phyloP scores from a whole-genome alignment of 148 eudicot genomes.

The Salicornia ramosissima region DNA sequence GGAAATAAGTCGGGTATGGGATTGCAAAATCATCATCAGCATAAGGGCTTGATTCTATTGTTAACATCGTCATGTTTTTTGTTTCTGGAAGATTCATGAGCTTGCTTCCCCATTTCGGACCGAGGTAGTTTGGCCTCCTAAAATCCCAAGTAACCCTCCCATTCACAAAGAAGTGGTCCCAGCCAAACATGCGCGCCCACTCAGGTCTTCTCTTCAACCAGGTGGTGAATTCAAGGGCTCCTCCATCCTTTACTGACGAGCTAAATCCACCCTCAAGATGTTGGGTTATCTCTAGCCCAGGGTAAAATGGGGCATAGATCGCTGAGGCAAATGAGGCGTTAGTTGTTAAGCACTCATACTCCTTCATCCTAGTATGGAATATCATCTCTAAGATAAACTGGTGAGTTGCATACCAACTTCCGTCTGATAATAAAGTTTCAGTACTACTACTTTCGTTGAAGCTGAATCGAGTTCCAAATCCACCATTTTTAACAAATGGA shows the following conservation, averaged over 20 bases:
- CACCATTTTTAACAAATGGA: conserved; percentile 14
- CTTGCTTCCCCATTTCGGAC: conserved; percentile 33
- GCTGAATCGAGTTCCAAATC: conserved; percentile 27
- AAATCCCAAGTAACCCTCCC: conserved; percentile 45
- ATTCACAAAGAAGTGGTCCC: conserved; percentile 35
- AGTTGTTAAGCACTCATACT: conserved; percentile 35
- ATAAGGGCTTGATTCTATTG: conserved; percentile 29
- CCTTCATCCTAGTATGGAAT: conserved; percentile 34
- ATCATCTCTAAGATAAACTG: conserved; percentile 28
- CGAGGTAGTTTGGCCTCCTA: conserved; percentile 7
- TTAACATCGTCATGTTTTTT: conserved; percentile 33
- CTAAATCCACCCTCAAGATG: conserved; percentile 21
- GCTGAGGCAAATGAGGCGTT: conserved; percentile 34
- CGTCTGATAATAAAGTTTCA: background rate
- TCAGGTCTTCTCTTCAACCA: conserved; percentile 35
- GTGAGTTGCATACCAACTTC: conserved; percentile 30
- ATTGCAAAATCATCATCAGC: conserved; percentile 29
- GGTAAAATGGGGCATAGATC: conserved; percentile 36
- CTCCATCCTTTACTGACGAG: conserved; percentile 16
- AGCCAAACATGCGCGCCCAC: conserved; percentile 29
- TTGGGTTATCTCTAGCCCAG: conserved; percentile 35
- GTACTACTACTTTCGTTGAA: conserved; percentile 10
- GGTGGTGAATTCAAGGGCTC: conserved; percentile 7
- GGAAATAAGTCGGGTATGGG: conserved; percentile 48
- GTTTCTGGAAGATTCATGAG: conserved; percentile 30